A percentile compares a stretch with the other conserved stretches of the same genome.
Conservation (phyloP, 768 basidiomycete genomes). For the Serendipita indica region DNA sequence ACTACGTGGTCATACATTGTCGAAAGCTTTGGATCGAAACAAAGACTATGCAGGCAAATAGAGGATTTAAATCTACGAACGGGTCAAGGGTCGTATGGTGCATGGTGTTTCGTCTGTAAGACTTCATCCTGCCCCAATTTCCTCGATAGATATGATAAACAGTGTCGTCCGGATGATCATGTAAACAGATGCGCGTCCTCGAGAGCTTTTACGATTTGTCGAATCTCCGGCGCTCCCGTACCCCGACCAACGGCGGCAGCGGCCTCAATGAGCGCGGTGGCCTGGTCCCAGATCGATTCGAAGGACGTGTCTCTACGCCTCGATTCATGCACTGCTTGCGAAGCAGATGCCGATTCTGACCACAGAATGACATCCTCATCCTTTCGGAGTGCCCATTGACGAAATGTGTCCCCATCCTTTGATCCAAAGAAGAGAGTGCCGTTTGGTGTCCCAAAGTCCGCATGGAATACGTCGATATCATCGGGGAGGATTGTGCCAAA, state of each 20-base stretch:
- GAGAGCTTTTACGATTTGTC: neutral
- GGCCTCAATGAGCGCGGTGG: conserved; percentile 17
- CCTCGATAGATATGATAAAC: no score
- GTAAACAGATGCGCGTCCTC: neutral
- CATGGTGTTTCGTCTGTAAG: no score
- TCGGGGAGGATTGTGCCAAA: conserved; percentile 39
- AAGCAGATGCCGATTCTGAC: conserved; percentile 38
- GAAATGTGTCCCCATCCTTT: conserved; percentile 30
- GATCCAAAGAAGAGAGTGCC: conserved; percentile 48
- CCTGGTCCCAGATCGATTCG: conserved; percentile 36
- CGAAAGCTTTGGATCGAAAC: no score
- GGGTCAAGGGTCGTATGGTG: no score
- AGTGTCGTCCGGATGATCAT: no score
- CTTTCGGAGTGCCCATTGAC: conserved; percentile 39
- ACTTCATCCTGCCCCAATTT: no score
- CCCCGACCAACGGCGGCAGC: conserved; percentile 13
- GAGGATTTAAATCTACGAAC: no score
- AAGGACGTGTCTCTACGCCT: conserved; percentile 32
- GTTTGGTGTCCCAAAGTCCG: conserved; percentile 36
- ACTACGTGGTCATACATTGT: no score
- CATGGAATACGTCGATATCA: conserved; percentile 34
- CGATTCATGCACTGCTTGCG: conserved; percentile 36
- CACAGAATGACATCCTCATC: conserved; percentile 30
- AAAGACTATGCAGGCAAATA: no score
- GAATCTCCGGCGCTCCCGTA: conserved; percentile 8